Evolutionary conservation across 495 filamentous ascomycete genomes (phyloP), one percentile per base, ranked within the genome.

Genomic region (Ascodesmis nigricans): DNA sequence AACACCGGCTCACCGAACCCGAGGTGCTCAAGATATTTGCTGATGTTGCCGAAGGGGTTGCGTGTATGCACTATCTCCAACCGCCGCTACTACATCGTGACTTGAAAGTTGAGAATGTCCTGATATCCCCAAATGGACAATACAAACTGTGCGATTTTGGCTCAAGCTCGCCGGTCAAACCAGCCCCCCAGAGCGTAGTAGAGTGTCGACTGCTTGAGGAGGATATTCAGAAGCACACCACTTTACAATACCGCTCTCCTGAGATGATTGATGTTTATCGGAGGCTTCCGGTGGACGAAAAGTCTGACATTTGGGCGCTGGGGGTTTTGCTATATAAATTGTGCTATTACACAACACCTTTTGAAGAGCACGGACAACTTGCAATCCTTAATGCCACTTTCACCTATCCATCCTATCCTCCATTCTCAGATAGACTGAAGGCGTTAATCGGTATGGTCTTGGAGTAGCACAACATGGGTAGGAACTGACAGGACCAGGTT

Each of bases 131-230:
- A 24, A 57, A 52, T 23, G 63, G 64, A 31, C 61, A 67, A 40
- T 97, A 92, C 58, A 93, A 95, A 60, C 65, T 97, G 15, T 97
- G 87, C 58, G 87, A 97, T 59, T 97, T 97, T 66, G 87, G 87
- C 20, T 93, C 83, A 13, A 67, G 84, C 7, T 82, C 87, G 14
- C 60, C 74, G 25, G 81, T 87, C 20, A 67, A 73, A 36, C 72
- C 80, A 7, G 81, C 87, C 1, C 79, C 87, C 7, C 80, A 69
- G 11, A 80, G 78, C 5, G 72, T 76, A 2, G 71, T 68, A 6
- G 87, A 97, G 54, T 91, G 82, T 39, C 66, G 81, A 33, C 49
- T 90, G 44, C 78, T 93, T 43, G 87, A 95, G 55, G 87, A 97
- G 42, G 87, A 97, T 56, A 75, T 97, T 21, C 90, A 95, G 57